Conservation (phyloP, 2,329 filamentous ascomycete genomes). For the Colletotrichum sp. region DNA sequence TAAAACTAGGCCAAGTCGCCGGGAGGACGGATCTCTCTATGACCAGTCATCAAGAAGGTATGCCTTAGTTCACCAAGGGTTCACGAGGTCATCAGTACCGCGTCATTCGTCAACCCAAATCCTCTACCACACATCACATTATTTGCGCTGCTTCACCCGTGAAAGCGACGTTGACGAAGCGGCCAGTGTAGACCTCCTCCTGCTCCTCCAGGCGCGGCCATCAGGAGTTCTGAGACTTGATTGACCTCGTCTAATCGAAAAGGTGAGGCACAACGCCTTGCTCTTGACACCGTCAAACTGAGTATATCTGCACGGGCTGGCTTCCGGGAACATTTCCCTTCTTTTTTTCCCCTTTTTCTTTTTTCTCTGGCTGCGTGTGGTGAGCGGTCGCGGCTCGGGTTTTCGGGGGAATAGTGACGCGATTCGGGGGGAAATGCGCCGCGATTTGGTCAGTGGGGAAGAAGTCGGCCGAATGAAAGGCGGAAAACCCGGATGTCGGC, state of each 20-base stretch:
- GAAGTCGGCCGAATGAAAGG: neutral
- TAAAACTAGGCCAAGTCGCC: neutral
- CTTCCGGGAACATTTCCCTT: neutral
- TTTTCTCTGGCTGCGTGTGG: neutral
- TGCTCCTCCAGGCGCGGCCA: constrained; percentile 94
- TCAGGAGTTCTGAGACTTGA: constrained; percentile 65
- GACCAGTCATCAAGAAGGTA: neutral
- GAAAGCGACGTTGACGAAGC: constrained; percentile 97
- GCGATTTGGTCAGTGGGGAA: neutral
- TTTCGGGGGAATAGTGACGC: neutral
- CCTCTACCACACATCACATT: constrained; percentile 37
- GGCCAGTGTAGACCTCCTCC: constrained; percentile 86
- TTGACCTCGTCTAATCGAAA: neutral
- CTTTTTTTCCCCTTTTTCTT: no score
- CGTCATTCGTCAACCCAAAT: neutral
- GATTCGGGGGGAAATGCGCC: neutral
- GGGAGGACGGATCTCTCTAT: neutral
- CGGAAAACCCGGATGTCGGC: neutral
- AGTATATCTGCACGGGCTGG: neutral
- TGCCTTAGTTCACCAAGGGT: neutral
- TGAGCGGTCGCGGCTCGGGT: neutral
- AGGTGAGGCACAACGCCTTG: neutral
- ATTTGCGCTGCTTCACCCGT: constrained; percentile 98
- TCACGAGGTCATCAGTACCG: no score
- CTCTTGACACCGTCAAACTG: neutral